Evolutionary conservation across 1,139 yeast genomes (phyloP).

Genomic region (Saccharomyces hybrid): DNA sequence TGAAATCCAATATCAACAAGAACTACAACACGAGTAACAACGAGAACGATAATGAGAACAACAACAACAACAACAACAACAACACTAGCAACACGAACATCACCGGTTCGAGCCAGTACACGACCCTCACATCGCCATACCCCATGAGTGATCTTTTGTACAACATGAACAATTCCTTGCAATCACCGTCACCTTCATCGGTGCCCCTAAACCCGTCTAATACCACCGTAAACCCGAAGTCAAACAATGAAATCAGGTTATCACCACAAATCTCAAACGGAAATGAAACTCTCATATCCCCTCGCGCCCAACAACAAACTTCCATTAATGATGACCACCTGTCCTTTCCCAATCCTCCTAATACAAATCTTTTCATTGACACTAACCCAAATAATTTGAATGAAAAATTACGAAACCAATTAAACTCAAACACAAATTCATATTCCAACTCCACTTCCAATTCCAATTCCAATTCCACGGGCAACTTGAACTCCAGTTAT

Average conservation of each 20-base stretch:
- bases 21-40: neutral
- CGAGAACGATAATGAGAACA: neutral
- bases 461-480: neutral
- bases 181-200: neutral
- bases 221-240: neutral
- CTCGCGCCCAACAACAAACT: neutral
- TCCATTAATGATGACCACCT: neutral
- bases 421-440: neutral
- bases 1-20: neutral
- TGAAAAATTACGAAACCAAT: conserved; percentile 1
- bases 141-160: neutral
- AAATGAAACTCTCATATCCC: neutral
- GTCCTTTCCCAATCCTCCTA: neutral
- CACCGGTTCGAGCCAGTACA: neutral
- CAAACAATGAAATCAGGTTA: neutral
- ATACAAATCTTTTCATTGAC: neutral
- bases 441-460: neutral
- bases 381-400: neutral
- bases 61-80: neutral
- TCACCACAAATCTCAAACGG: neutral
- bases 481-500: neutral
- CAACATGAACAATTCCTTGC: neutral
- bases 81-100: neutral
- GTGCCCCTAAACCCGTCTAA: neutral
- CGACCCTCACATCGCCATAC: neutral